Base-by-base conservation (phyloP, 371 early-diverging fungal species). In the Mucor piriformis region DNA sequence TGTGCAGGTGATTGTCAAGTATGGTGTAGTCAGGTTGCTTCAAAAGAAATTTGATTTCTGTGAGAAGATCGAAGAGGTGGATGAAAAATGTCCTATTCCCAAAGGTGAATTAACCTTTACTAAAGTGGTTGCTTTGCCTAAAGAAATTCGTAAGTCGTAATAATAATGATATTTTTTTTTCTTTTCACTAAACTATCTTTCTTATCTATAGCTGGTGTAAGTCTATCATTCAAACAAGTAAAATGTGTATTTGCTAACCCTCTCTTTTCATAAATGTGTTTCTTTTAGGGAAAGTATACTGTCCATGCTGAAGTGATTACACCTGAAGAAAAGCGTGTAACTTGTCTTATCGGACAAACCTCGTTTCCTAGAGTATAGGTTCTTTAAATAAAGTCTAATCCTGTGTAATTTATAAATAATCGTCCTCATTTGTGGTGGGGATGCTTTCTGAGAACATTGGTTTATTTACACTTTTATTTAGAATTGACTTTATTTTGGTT, bases 41-140 rank as follows among this genome's bases (percentile, higher is more conserved):
- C 62, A 71, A 44, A 69, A 80, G 59, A 57, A 35, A 33, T 62
- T 76, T 50, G 81, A 89, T 69, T 76, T 86, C 59, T 81, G 85
- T 52, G 74, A 84, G 11, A 73, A 86, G 16, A 63, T 67, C 18
- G 65, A 62, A 53, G 70, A 85, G 44, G 61, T 85, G 15, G 74
- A 79, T 61, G 83, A 79, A 61, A 55, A 69, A 6, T 88, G 88
- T 54, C 88, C 88, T 27, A 60, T 88, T 43, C 59, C 66, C 3
- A 43, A 70, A 12, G 88, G 88, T 7, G 70, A 75, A 0, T 67
- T 83, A 7, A 33, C 32, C 2, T 57, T 86, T 15, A 40, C 71
- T 5, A 77, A 80, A 51, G 51, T 64, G 0, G 77, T 88, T 24
- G 76, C 72, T 25, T 70, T 88, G 20, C 88, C 88, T 47, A 83